Evolutionary conservation across 2,329 filamentous ascomycete species (phyloP).

Genomic region (Cladophialophora exuberans): DNA sequence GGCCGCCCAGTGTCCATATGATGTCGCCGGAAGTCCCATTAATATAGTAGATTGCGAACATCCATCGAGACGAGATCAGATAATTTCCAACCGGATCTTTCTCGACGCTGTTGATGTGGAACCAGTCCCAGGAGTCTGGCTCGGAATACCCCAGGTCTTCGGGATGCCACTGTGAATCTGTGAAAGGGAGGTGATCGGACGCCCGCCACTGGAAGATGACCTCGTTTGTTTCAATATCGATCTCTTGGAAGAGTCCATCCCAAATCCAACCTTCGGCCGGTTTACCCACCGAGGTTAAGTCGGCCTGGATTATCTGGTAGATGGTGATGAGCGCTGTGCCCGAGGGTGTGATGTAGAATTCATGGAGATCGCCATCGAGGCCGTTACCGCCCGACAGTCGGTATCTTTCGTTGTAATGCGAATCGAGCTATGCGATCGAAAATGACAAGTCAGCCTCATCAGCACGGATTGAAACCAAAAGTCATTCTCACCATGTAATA

Average conservation of each 20-base stretch:
- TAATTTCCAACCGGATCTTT: conserved; percentile 52
- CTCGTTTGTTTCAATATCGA: conserved; percentile 47
- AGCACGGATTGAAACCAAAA: neutral
- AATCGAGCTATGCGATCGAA: neutral
- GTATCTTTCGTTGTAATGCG: too few species aligned
- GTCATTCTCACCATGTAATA: neutral
- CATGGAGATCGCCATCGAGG: conserved; percentile 21
- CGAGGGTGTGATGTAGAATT: conserved; percentile 17
- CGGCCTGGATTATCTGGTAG: conserved; percentile 9
- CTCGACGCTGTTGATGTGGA: conserved; percentile 59
- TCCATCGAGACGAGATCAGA: conserved; percentile 47
- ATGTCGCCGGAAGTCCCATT: conserved; percentile 48
- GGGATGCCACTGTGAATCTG: conserved; percentile 1
- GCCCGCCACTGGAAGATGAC: conserved; percentile 53
- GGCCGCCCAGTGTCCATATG: conserved; percentile 58
- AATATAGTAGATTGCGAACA: conserved; percentile 46
- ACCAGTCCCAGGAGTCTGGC: conserved; percentile 49
- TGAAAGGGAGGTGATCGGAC: conserved; percentile 44
- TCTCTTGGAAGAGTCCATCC: conserved; percentile 49
- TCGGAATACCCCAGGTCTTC: neutral
- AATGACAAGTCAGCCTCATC: neutral
- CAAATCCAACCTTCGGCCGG: conserved; percentile 39
- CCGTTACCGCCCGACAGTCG: too few species aligned
- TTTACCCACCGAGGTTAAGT: conserved; percentile 9
- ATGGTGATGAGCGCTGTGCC: conserved; percentile 22